Conservation (phyloP, 202 grass and related monocot species). For the Dendrocalamus latiflorus region DNA sequence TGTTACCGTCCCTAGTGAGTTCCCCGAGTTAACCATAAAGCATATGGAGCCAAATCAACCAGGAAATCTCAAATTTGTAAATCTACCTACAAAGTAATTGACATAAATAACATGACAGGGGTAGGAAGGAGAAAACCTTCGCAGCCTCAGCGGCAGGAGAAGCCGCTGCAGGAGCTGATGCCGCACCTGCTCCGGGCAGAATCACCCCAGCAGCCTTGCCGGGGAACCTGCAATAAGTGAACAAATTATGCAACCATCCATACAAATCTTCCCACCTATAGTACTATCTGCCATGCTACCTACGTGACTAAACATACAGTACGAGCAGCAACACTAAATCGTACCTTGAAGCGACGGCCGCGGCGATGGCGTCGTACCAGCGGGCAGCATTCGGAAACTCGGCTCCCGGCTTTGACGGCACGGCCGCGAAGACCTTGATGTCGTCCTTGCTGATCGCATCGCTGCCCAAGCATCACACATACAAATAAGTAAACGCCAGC, state of each 20-base stretch:
- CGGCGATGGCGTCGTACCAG: constrained; percentile 64
- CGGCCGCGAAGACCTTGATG: constrained; percentile 63
- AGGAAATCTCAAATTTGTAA: not conserved
- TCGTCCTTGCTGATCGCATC: constrained; percentile 76
- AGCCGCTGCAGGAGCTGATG: constrained; percentile 26
- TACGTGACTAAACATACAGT: not conserved
- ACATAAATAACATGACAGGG: not conserved
- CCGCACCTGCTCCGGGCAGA: constrained; percentile 30
- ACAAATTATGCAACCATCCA: not conserved
- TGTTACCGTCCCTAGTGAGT: not conserved
- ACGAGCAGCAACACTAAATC: not conserved
- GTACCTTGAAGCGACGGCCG: constrained; percentile 59
- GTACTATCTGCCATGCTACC: not conserved
- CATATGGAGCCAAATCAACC: not conserved
- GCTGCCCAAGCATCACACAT: constrained; percentile 5
- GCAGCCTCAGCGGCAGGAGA: constrained; percentile 37
- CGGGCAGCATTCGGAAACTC: constrained; percentile 59
- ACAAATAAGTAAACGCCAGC: not conserved
- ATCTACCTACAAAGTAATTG: not conserved
- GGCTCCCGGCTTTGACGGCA: constrained; percentile 54
- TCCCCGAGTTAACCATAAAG: not conserved
- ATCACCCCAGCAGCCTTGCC: constrained; percentile 67
- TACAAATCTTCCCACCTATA: not conserved
- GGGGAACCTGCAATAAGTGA: constrained; percentile 59
- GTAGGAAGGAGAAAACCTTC: constrained; percentile 39